Conservation (phyloP, 192 early-diverging fungal species). For the Coemansia pectinata region DNA sequence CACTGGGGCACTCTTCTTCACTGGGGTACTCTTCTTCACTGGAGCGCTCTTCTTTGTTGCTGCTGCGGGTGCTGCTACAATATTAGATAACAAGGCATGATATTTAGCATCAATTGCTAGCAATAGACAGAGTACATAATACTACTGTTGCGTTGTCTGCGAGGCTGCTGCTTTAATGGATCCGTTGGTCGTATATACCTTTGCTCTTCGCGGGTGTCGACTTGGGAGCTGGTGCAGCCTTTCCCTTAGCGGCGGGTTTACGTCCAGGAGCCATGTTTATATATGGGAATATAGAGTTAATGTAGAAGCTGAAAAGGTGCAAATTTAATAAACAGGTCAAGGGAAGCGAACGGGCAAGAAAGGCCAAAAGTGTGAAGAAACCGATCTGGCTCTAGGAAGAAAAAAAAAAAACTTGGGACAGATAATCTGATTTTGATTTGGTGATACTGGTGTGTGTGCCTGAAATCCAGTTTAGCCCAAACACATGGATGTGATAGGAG, state of each 20-base stretch:
- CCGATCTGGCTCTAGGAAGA: neutral
- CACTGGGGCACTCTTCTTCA: slow-evolving; percentile 23
- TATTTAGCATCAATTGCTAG: neutral
- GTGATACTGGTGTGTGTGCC: neutral
- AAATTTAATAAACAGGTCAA: neutral
- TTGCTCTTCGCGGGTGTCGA: slow-evolving; percentile 11
- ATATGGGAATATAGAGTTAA: neutral
- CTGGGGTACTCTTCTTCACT: slow-evolving; percentile 11
- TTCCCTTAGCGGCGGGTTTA: slow-evolving; percentile 14
- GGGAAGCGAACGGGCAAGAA: neutral
- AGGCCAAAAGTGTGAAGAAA: neutral
- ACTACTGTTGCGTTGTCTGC: too few species aligned
- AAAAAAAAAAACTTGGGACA: slow-evolving; percentile 4
- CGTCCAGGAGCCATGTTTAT: slow-evolving; percentile 16
- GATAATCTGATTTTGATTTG: neutral
- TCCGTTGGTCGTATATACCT: slow-evolving; percentile 7
- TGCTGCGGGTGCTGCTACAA: neutral
- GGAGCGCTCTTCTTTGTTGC: slow-evolving; percentile 23
- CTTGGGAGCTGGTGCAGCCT: slow-evolving; percentile 23
- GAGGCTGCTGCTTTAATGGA: neutral
- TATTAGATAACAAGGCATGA: neutral
- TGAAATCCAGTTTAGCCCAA: neutral
- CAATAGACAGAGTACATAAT: neutral
- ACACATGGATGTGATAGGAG: neutral
- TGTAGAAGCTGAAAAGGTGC: neutral